Conservation (phyloP, 352 stramenopile species). For the Globisporangium rhizosaccharum region DNA sequence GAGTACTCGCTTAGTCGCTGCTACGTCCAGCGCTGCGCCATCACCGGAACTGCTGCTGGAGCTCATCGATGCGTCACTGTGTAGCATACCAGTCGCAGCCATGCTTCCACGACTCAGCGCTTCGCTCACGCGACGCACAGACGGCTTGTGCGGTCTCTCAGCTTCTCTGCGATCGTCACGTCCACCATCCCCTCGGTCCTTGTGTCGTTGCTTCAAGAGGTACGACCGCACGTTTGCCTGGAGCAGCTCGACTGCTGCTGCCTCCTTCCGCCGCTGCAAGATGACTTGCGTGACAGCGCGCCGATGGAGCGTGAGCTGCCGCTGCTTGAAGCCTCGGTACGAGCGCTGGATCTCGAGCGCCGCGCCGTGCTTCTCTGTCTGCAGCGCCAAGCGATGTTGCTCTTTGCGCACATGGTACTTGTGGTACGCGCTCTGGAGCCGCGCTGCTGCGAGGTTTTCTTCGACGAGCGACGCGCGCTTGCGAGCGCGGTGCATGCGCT, state of each 20-base stretch:
- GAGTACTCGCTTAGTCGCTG: not conserved
- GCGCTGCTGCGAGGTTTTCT: slow-evolving; percentile 41
- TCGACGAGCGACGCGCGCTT: slow-evolving; percentile 37
- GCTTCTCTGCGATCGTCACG: not conserved
- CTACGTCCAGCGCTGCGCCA: not conserved
- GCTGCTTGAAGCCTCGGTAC: slow-evolving; percentile 53
- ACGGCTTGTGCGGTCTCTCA: not conserved
- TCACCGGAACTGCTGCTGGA: not conserved
- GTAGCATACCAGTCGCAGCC: too few relatives aligned
- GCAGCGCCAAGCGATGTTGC: slow-evolving; percentile 32
- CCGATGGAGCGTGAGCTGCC: slow-evolving; percentile 41
- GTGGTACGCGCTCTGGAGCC: slow-evolving; percentile 48
- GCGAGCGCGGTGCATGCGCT: not conserved
- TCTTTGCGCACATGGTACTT: slow-evolving; percentile 58
- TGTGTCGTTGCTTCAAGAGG: slow-evolving; percentile 34
- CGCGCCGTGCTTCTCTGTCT: slow-evolving; percentile 45
- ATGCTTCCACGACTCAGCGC: too few relatives aligned
- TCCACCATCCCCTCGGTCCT: not conserved
- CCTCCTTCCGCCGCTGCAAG: slow-evolving; percentile 33
- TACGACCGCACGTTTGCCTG: slow-evolving; percentile 64
- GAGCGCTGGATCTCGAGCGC: slow-evolving; percentile 61
- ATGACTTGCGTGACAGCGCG: slow-evolving; percentile 51
- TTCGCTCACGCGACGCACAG: too few relatives aligned
- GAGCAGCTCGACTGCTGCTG: slow-evolving; percentile 49
- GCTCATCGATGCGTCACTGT: too few relatives aligned